Evolutionary conservation across 1,139 yeast genomes (phyloP), one percentile per base, ranked within the genome.

Genomic region (Scheffersomyces lignicola): DNA sequence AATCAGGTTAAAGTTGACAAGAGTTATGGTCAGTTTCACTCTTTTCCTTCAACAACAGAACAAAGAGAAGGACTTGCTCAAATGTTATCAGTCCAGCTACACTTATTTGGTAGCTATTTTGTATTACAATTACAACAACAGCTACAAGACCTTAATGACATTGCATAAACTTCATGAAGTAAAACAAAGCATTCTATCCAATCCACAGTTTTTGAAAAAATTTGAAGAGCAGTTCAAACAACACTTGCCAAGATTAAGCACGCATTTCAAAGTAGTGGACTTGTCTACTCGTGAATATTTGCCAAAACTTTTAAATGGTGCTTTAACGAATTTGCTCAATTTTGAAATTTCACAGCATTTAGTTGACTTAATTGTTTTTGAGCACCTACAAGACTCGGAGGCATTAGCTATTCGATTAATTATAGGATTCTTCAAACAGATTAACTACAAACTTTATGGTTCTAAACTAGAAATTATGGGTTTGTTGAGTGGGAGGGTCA

Each of bases 341-440:
- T 56, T 54, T 34, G 47, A 68, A 55, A 37, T 56, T 52, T 40
- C 57, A 26, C 41, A 45, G 49, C 56, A 51, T 31, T 30, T 81
- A 6, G 50, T 83, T 43, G 89, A 82, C 50, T 63, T 80, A 7
- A 69, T 69, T 50, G 53, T 79, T n/a, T 80, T 80, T 50, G 87
- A 81, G 49, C 79, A 80, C 3, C 82, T 76, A 43, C 57, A 33
- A 10, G 37, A 40, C 27, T 33, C 30, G 28, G 43, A 43, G 18
- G 37, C 31, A 68, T 2, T 69, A 75, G 43, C 50, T 78, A 33
- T 57, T 72, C 37, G 65, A 78, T 18, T 69, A 67, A 12, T 65
- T 71, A 51, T 80, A 7, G 82, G 78, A 0, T 52, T 78, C 10
- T 51, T 81, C 33, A 61, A 64, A 17, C 61, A 65, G 32, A 55